Evolutionary conservation across 331 rosid species (phyloP).

Genomic region (Telfairia occidentalis): DNA sequence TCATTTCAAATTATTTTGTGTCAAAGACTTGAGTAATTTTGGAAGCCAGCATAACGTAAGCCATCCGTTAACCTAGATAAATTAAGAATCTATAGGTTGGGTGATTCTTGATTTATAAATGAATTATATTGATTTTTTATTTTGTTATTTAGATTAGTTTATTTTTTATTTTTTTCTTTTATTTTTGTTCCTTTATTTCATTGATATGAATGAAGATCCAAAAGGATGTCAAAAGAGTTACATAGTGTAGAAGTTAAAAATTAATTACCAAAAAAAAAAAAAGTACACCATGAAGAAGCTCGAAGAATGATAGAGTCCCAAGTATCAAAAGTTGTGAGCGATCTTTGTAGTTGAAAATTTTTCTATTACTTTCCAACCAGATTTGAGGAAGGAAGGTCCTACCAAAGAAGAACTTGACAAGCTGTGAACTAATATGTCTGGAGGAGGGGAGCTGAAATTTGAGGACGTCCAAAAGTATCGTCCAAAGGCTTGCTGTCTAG

Average conservation of each 20-base stretch:
- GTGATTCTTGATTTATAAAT: not conserved
- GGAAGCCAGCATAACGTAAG: not conserved
- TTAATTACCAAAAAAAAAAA: not conserved
- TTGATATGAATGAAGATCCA: not conserved
- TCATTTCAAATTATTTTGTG: not conserved
- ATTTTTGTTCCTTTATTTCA: not conserved
- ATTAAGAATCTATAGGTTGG: not conserved
- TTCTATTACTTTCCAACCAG: not conserved
- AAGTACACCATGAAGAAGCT: not conserved
- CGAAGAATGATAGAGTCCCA: not conserved
- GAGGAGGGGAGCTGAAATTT: not conserved
- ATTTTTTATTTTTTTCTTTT: not conserved
- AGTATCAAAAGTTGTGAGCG: not conserved
- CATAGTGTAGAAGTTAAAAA: not conserved
- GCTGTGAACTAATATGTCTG: not conserved
- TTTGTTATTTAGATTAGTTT: not conserved
- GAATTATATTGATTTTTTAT: not conserved
- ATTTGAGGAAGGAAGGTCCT: not conserved
- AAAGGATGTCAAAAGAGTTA: not conserved
- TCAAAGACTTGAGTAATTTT: not conserved
- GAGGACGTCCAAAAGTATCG: too few relatives aligned
- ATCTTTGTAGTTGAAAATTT: not conserved
- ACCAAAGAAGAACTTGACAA: not conserved
- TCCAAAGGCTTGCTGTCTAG: too few relatives aligned
- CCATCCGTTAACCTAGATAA: not conserved